Percentiles rank a stretch among this genome's conserved stretches.
Conservation (phyloP, 176 grass and related monocot species). For the Eleusine coracana region DNA sequence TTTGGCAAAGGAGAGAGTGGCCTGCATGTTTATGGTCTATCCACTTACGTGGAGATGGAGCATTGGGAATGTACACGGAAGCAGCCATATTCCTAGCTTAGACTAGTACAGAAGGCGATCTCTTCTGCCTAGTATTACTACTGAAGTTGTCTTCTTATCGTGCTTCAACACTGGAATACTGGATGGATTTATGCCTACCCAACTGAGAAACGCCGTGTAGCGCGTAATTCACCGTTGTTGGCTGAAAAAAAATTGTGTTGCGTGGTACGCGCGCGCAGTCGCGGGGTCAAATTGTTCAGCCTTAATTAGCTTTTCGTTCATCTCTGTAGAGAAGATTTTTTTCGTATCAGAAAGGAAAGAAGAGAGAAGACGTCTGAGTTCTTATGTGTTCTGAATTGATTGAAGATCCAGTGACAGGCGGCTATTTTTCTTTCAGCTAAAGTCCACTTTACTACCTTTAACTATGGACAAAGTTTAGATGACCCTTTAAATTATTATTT, state of each 20-base stretch:
- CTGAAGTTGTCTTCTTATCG: background rate
- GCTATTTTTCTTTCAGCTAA: no score
- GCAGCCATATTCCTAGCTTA: background rate
- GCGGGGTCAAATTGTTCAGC: background rate
- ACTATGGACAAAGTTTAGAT: no score
- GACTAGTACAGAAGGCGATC: background rate
- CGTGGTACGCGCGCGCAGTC: background rate
- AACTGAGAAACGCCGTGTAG: background rate
- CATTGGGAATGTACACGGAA: constrained; percentile 5
- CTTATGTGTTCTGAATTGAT: no score
- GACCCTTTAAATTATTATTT: no score
- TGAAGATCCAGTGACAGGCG: no score
- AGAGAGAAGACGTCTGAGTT: no score
- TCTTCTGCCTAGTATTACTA: background rate
- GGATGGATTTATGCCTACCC: background rate
- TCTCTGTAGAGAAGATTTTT: no score
- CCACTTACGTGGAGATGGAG: background rate
- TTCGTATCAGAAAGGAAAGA: no score
- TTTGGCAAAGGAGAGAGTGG: background rate
- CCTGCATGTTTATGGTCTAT: background rate
- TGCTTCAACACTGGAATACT: background rate
- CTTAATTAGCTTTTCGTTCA: no score
- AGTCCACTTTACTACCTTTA: no score
- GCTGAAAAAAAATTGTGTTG: no score
- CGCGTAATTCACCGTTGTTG: no score